Conservation (phyloP, 768 basidiomycete genomes). For the Leccinum incarnatum region DNA sequence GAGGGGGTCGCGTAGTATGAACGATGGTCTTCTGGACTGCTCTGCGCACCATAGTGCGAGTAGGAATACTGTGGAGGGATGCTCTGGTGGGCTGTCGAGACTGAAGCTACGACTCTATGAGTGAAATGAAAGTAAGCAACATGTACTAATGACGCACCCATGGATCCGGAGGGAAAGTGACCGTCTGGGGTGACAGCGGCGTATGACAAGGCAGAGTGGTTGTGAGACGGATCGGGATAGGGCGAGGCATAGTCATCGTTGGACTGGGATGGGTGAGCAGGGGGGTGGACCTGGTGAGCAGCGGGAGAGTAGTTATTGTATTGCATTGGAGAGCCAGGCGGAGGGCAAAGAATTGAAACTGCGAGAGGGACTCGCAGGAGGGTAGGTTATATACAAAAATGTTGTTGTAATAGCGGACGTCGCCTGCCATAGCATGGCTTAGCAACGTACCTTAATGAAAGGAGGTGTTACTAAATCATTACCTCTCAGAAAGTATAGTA, state of each 20-base stretch:
- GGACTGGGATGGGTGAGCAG: constrained; percentile 20
- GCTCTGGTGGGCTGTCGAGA: constrained; percentile 21
- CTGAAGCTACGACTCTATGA: constrained; percentile 1
- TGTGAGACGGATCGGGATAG: constrained; percentile 27
- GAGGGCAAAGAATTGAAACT: constrained; percentile 6
- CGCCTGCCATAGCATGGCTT: constrained; percentile 36
- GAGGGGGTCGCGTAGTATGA: constrained; percentile 26
- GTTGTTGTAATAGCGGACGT: constrained; percentile 34
- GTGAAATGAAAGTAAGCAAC: constrained; percentile 6
- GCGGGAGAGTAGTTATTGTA: constrained; percentile 26
- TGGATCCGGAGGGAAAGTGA: constrained; percentile 20
- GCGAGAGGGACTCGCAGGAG: constrained; percentile 12
- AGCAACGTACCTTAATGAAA: constrained; percentile 39
- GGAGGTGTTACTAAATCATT: constrained; percentile 37
- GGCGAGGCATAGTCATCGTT: constrained; percentile 18
- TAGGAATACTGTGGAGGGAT: constrained; percentile 18
- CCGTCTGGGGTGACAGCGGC: constrained; percentile 22
- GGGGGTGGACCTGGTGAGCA: constrained; percentile 16
- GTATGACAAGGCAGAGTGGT: constrained; percentile 25
- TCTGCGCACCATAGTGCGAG: constrained; percentile 20
- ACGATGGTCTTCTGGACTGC: constrained; percentile 19
- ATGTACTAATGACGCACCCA: constrained; percentile 24
- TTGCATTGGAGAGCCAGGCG: constrained; percentile 23
- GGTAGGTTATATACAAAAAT: constrained; percentile 34
- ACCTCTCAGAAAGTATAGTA: constrained; percentile 34